Percentiles rank a stretch among this genome's conserved stretches.
Conservation (phyloP, 2,329 filamentous ascomycete species). For the Ceratocystis huliohia region DNA sequence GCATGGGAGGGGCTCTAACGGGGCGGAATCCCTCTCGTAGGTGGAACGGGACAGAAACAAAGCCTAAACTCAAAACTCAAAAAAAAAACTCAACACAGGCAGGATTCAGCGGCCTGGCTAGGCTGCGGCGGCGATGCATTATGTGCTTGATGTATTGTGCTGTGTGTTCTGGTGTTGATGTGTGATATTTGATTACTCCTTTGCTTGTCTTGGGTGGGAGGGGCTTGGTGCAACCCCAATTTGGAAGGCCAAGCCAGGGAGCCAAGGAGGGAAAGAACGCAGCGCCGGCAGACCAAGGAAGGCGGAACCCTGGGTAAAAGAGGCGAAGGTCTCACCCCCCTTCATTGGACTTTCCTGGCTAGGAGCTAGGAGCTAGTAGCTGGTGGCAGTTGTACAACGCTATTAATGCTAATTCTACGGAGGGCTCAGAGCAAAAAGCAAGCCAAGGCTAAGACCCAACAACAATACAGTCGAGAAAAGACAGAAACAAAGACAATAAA, state of each 20-base stretch:
- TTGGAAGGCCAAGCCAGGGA: neutral
- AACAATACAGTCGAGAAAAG: neutral
- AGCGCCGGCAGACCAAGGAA: neutral
- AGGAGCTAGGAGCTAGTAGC: neutral
- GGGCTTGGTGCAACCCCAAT: neutral
- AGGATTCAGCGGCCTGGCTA: neutral
- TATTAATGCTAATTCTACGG: neutral
- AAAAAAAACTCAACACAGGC: neutral
- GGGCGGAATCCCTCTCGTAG: neutral
- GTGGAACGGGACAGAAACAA: constrained; percentile 5
- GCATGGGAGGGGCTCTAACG: neutral
- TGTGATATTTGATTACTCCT: neutral
- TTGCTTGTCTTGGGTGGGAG: neutral
- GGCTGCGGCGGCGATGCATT: neutral
- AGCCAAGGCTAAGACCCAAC: neutral
- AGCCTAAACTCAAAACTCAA: neutral
- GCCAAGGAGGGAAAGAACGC: neutral
- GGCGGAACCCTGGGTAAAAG: neutral
- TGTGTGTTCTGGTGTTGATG: neutral
- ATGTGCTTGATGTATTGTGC: neutral
- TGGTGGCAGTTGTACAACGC: neutral
- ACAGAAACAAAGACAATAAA: too few relatives aligned
- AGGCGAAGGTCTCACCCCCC: neutral
- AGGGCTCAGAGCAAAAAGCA: neutral
- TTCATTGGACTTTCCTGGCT: neutral